These are phyloP conservation scores for Chaetomium sp. DNA, from an alignment of 2,329 filamentous ascomycete species.

Conservation along the genomic window DNA sequence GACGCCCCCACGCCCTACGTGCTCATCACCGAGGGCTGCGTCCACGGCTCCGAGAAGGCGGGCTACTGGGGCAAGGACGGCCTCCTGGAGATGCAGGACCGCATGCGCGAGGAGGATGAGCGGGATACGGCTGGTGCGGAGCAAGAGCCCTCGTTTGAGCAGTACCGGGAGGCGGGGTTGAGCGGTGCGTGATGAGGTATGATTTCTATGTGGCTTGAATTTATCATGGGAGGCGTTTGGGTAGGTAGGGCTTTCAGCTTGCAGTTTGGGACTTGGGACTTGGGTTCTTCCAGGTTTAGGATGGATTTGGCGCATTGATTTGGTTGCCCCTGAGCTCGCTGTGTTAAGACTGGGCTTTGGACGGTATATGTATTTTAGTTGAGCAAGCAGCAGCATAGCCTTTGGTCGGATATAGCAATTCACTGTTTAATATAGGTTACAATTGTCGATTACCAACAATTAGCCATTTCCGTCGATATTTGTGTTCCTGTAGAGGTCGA, in stretches of 20 bases:
- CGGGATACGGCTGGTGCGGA: constrained; percentile 19
- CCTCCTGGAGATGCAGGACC: constrained; percentile 67
- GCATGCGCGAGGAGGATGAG: constrained; percentile 64
- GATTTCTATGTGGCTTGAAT: neutral
- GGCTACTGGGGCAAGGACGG: constrained; percentile 71
- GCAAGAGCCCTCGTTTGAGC: constrained; percentile 43
- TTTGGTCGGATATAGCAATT: neutral
- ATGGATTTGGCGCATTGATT: constrained; percentile 13
- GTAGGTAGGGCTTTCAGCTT: neutral
- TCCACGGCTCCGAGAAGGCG: constrained; percentile 61
- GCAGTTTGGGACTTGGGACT: constrained; percentile 1
- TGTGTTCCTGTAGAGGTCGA: neutral
- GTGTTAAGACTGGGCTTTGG: constrained; percentile 4
- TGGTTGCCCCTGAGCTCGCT: constrained; percentile 6
- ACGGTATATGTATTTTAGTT: neutral
- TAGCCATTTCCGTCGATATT: neutral
- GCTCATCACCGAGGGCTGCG: constrained; percentile 70
- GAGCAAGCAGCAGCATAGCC: neutral
- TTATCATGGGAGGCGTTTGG: constrained; percentile 23
- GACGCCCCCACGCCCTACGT: constrained; percentile 77
- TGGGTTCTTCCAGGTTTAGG: neutral
- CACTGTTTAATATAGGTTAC: neutral
- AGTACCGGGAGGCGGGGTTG: constrained; percentile 50
- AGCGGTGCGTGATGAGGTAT: constrained; percentile 43
- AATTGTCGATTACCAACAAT: neutral